Percentiles rank a stretch among this genome's conserved stretches.
These are phyloP conservation scores for Condylostoma magnum DNA, from an alignment of 169 alveolate genomes.

Conservation along the genomic window DNA sequence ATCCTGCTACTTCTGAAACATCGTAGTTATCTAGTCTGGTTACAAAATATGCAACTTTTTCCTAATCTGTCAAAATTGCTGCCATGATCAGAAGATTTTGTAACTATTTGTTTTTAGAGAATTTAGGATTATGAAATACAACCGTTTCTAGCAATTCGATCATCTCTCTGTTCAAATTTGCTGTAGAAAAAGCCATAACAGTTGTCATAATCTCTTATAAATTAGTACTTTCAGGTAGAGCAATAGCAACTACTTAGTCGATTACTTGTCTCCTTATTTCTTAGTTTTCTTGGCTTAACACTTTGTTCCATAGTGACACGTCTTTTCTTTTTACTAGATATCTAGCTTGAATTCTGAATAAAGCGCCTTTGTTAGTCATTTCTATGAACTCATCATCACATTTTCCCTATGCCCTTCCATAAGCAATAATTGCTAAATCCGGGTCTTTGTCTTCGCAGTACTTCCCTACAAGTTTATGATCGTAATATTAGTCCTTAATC, in stretches of 20 bases:
- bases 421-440: conserved; percentile 98
- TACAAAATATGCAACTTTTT: conserved; percentile 94
- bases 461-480: conserved; percentile 95
- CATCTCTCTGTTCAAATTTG: conserved; percentile 93
- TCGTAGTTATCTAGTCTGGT: conserved; percentile 96
- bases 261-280: conserved; percentile 93
- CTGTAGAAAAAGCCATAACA: conserved; percentile 98
- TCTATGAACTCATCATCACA: conserved; percentile 96
- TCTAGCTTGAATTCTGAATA: conserved; percentile 95
- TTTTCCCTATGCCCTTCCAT: conserved; percentile 97
- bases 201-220: conserved; percentile 96
- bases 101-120: conserved; percentile 94
- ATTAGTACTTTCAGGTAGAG: conserved; percentile 95
- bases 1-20: conserved; percentile 95
- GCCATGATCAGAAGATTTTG: conserved; percentile 93
- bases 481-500: conserved; percentile 95
- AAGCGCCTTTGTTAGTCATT: conserved; percentile 95
- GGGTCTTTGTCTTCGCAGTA: conserved; percentile 99
- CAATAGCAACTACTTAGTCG: conserved; percentile 95
- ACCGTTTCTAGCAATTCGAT: conserved; percentile 95
- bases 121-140: conserved; percentile 95
- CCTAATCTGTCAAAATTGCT: conserved; percentile 91
- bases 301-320: conserved; percentile 95
- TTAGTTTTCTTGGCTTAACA: conserved; percentile 87
- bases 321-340: conserved; percentile 96